Evolutionary conservation across 441 rosid species (phyloP).

Genomic region (Erodium texanum): DNA sequence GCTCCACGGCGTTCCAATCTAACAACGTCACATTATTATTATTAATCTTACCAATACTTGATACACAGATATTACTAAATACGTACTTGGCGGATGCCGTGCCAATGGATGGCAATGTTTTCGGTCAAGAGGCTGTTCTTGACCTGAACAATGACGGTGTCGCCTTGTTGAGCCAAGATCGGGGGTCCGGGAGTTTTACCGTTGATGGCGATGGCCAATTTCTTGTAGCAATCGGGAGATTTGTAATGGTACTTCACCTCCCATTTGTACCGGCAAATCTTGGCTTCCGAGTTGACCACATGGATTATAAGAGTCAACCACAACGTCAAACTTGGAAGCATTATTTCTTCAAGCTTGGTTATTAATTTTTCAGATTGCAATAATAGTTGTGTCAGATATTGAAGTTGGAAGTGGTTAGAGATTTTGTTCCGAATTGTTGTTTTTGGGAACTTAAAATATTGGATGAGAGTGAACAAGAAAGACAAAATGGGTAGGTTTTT

Average conservation of each 20-base stretch:
- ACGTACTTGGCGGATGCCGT: neutral
- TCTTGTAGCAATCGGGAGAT: neutral
- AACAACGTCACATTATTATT: too few relatives aligned
- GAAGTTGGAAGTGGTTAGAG: too few relatives aligned
- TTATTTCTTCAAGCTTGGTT: too few relatives aligned
- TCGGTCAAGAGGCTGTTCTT: neutral
- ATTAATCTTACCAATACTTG: too few relatives aligned
- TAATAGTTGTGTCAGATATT: too few relatives aligned
- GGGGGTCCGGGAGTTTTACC: neutral
- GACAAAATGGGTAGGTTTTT: too few relatives aligned
- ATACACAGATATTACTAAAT: too few relatives aligned
- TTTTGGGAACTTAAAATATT: too few relatives aligned
- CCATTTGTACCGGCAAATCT: neutral
- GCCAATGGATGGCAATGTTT: neutral
- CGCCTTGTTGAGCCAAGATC: neutral
- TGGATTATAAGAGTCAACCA: neutral
- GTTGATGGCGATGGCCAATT: neutral
- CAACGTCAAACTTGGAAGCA: neutral
- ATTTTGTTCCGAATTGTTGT: too few relatives aligned
- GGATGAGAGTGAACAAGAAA: too few relatives aligned
- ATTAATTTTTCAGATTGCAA: too few relatives aligned
- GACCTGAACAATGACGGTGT: neutral
- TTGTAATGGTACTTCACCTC: neutral
- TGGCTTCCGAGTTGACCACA: neutral
- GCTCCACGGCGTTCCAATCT: neutral